phyloP scores from a whole-genome alignment of 1,139 yeast species.

The Oligophagozyma castellii region DNA sequence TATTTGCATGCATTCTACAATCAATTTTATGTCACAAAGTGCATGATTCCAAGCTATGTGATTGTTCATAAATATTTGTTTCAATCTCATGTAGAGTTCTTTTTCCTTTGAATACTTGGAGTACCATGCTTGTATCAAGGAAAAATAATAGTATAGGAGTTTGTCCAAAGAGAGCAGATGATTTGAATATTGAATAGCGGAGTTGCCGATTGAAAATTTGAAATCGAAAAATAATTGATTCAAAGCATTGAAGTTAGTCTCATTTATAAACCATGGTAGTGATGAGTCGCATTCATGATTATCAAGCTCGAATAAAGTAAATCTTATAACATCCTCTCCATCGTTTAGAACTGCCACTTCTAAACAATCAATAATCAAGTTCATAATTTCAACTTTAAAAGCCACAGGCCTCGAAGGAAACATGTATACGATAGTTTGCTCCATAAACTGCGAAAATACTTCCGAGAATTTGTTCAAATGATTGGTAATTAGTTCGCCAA shows the following conservation, averaged over 20 bases:
- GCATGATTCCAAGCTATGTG: conserved; percentile 39
- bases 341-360: conserved; percentile 30
- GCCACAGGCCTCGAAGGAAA: conserved; percentile 15
- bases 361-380: conserved; percentile 29
- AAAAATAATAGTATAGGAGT: conserved; percentile 25
- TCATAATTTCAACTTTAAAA: conserved; percentile 21
- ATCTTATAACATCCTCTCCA: conserved; percentile 30
- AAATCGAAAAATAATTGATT: conserved; percentile 22
- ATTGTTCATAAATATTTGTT: conserved; percentile 16
- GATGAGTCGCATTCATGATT: conserved; percentile 18
- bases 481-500: conserved; percentile 14
- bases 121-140: conserved; percentile 24
- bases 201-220: conserved; percentile 7
- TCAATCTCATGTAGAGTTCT: conserved; percentile 3
- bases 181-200: conserved; percentile 4
- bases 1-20: conserved; percentile 43
- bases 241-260: conserved; percentile 14
- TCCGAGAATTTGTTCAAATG: conserved; percentile 27
- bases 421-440: conserved; percentile 10
- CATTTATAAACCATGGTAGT: conserved; percentile 25
- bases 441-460: conserved; percentile 28
- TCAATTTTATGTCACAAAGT: conserved; percentile 34
- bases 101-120: background rate
- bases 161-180: conserved; percentile 22
- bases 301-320: conserved; percentile 19